Evolutionary conservation across 2,329 filamentous ascomycete species (phyloP).

Genomic region (Cephalotrichum gorgonifer): DNA sequence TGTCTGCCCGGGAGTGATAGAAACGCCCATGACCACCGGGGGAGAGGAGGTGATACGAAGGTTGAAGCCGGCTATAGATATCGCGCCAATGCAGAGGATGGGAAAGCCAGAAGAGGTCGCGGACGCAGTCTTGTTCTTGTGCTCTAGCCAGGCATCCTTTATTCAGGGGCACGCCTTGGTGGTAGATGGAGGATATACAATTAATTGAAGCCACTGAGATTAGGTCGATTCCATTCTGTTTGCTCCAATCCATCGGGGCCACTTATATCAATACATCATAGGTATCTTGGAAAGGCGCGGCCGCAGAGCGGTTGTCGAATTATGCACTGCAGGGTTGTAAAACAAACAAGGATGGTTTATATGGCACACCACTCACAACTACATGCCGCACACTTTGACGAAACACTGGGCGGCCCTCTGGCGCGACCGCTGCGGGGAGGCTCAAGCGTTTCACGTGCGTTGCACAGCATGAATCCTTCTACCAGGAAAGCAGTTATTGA

Average conservation of each 20-base stretch:
- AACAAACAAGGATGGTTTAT: too few relatives aligned
- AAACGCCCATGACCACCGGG: constrained; percentile 33
- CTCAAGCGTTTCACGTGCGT: neutral
- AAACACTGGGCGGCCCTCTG: too few relatives aligned
- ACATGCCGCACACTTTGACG: too few relatives aligned
- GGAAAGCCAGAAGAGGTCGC: constrained; percentile 38
- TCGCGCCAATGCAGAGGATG: constrained; percentile 40
- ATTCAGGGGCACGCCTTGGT: constrained; percentile 40
- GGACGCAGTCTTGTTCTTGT: constrained; percentile 37
- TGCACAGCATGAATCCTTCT: neutral
- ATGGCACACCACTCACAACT: too few relatives aligned
- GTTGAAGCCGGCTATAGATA: constrained; percentile 29
- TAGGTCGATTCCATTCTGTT: too few relatives aligned
- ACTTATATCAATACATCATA: too few relatives aligned
- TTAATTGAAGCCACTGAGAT: too few relatives aligned
- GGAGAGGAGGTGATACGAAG: constrained; percentile 24
- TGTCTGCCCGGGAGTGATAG: constrained; percentile 30
- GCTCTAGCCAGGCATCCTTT: constrained; percentile 36
- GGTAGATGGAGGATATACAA: constrained; percentile 42
- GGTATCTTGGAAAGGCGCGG: too few relatives aligned
- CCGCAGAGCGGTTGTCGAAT: too few relatives aligned
- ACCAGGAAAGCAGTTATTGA: neutral
- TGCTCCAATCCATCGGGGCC: too few relatives aligned
- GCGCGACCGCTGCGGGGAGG: too few relatives aligned
- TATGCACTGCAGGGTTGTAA: too few relatives aligned